Evolutionary conservation across 495 filamentous ascomycete genomes (phyloP), one percentile per base, ranked within the genome.

Genomic region (Astrothelium macrocarpum): DNA sequence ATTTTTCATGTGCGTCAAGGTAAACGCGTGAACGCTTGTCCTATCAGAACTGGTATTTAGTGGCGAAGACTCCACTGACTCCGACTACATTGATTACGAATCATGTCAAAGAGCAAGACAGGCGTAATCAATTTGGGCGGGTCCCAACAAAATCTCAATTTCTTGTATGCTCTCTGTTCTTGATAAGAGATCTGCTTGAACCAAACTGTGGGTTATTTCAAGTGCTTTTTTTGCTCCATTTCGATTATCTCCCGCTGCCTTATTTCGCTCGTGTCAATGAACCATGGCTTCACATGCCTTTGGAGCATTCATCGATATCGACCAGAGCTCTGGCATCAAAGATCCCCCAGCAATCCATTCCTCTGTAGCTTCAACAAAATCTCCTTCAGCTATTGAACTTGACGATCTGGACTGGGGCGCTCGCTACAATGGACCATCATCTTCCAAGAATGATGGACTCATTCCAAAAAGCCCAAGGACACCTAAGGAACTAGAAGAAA

Each of bases 401-500:
- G 66, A 73, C 46, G 67, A 64, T n/a, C 61, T 75, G 2, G 63
- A 59, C 4, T 65, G 71, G 64, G 67, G 63, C 20, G 45, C 60
- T 45, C 68, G 65, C 34, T 68, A 65, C 34, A 73, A 69, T 64
- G 72, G 61, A 10, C 68, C 62, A 49, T 68, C 49, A 9, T 28
- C 49, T 29, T 25, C 26, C 5, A 26, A 56, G 7, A 25, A 9
- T 4, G 9, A 29, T 9, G 23, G 29, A 10, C 29, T 25, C 9
- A 29, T 28, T 29, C 25, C 67, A 25, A 68, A 63, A 59, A 80
- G 78, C 16, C 78, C 80, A 12, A 65, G 59, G n/a, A 72, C 75
- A 2, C 74, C 78, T 59, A 71, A 77, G 31, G 81, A 85, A 53
- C 66, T 87, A 1, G 84, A 88, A 68, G 79, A 75, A 71, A 84